Conservation (phyloP, 768 basidiomycete genomes). For the Calvatia gigantea region DNA sequence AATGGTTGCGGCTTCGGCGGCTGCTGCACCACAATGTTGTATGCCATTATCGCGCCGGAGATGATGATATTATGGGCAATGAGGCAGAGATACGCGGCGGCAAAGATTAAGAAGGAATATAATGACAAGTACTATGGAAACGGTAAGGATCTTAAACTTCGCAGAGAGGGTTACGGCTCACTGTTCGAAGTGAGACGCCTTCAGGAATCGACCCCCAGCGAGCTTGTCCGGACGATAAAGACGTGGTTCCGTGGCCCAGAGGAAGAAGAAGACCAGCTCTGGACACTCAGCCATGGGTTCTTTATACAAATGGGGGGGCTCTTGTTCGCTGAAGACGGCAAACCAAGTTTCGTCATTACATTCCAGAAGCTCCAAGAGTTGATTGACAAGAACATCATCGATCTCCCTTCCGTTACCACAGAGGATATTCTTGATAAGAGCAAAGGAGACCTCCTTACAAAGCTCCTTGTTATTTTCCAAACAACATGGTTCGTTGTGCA, state of each 20-base stretch:
- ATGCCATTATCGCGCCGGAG: constrained; percentile 12
- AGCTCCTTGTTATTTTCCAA: constrained; percentile 20
- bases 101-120: background rate
- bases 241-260: background rate
- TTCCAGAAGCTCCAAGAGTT: background rate
- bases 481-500: constrained; percentile 19
- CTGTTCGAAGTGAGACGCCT: background rate
- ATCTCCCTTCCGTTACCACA: constrained; percentile 11
- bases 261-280: background rate
- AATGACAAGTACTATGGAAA: background rate
- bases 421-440: constrained; percentile 22
- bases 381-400: background rate
- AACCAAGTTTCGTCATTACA: background rate
- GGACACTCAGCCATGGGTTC: constrained; percentile 15
- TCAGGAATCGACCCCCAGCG: background rate
- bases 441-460: constrained; percentile 22
- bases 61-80: constrained; percentile 7
- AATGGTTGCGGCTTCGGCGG: background rate
- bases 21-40: constrained; percentile 8
- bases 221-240: background rate
- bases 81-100: constrained; percentile 6
- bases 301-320: constrained; percentile 15
- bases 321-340: background rate
- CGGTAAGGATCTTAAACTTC: background rate
- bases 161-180: background rate